phyloP scores from a whole-genome alignment of 176 grass and related monocot species.

The Poa annua region DNA sequence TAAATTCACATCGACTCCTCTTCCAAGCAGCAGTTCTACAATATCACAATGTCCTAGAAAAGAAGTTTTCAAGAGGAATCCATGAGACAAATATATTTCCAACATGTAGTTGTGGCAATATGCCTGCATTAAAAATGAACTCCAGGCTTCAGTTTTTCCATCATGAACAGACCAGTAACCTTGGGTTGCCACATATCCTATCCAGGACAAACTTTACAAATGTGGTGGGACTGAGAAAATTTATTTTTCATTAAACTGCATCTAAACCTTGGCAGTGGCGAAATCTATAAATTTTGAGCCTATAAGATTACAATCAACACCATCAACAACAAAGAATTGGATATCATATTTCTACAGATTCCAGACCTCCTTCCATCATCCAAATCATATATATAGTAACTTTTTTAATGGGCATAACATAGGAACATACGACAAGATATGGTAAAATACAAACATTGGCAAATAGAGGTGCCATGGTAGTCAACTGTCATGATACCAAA shows the following conservation, averaged over 20 bases:
- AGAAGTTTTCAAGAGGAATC: background rate
- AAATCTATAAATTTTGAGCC: background rate
- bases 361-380: background rate
- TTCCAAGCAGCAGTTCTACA: background rate
- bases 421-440: background rate
- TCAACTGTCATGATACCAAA: background rate
- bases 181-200: background rate
- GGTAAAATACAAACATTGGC: background rate
- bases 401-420: background rate
- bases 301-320: slow-evolving; percentile 9
- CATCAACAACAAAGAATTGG: background rate
- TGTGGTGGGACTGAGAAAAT: background rate
- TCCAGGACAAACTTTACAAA: background rate
- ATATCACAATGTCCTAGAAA: slow-evolving; percentile 7
- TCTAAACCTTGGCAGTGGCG: background rate
- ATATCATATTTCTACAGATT: background rate
- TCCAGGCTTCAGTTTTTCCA: background rate
- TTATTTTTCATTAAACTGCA: background rate
- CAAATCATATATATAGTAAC: slow-evolving; percentile 5
- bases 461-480: background rate
- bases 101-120: background rate
- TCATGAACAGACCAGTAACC: background rate
- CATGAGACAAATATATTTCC: background rate
- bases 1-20: background rate
- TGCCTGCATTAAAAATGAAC: background rate